Base-by-base conservation (phyloP, 2,329 filamentous ascomycete species). In the Curvularia sp. region DNA sequence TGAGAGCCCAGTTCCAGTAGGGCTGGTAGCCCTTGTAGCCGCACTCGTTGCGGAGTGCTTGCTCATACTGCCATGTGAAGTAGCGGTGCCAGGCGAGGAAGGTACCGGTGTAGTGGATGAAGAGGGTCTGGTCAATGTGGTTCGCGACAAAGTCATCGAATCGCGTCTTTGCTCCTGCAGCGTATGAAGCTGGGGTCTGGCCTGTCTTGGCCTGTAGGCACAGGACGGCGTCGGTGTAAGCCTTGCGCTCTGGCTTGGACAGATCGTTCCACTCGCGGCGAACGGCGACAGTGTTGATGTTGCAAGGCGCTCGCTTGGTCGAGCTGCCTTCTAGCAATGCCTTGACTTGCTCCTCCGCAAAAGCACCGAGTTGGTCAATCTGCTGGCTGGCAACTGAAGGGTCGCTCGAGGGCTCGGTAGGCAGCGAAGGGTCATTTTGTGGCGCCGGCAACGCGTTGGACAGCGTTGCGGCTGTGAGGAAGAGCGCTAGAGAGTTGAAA, bases 1-100 rank as follows among this genome's bases (percentile, higher is more conserved):
- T 81, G 52, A 79, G 78, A 2, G 80, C 79, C 82, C 83, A 86
- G 69, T 86, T 81, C 78, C 81, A 83, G 74, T 84, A 85, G 0
- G 79, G 79, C 44, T 77, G 74, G 49, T 73, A 71, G 49, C 76
- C 78, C 3, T 65, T 71, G 64, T 79, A 81, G 44, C 77, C 78
- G 53, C 79, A 81, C 51, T 81, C 78, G 3, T 76, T 69, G 18
- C 66, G 75, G 0, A 81, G 71, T 0, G 78, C 77, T 43, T 76
- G 65, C 59, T 81, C 79, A 61, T 78, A 80, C 5, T 72, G 62
- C 67, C 79, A 75, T 3, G 69, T 69, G 57, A 76, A 79, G 66
- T 79, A 76, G 13, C 79, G 70, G 59, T 81, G 78, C 78, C 78
- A 80, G 26, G 58, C 61, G 6, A 68, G 55, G 51, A 67, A 68